Evolutionary conservation across 2,329 filamentous ascomycete species (phyloP), one percentile per base, ranked within the genome.

Genomic region (Ceratocystis huliohia): DNA sequence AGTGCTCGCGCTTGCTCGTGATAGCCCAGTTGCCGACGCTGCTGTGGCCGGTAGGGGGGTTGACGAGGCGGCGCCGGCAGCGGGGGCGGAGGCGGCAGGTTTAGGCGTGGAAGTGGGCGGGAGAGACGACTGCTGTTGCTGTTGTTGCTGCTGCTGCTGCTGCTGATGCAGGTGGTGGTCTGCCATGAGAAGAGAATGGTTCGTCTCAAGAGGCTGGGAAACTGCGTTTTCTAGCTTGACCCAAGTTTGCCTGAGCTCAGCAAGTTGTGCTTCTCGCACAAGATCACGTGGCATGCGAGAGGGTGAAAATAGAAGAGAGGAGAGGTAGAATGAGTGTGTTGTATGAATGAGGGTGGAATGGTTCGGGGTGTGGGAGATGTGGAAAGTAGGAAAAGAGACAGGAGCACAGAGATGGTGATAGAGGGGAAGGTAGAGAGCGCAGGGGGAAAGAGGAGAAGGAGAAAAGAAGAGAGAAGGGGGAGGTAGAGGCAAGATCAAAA

Each of bases 191-290:
- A 53, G 57, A 17, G 64, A 13, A 2, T 33, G 3, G 50, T 68
- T 68, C 7, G 67, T 25, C 5, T 61, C 33, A 5, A 68, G 64
- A 2, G 50, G 59, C 3, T 22, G 45, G 22, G 64, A 41, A 22
- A 44, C 33, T 7, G 33, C 17, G 13, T 62, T 56, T 44, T 65
- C 67, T 22, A 68, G 64, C 17, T 59, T 65, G 4, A 30, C 13
- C 67, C 67, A 68, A 30, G 64, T 44, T 63, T 65, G 50, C 6
- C 41, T 41, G 25, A 68, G 61, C 57, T 67, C 66, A 33, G 63
- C 30, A n/a, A 67, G 15, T 37, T 67, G 66, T 33, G 63, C 33
- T 41, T 44, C 37, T 8, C 30, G 22, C 15, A 66, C 22, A 13
- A 56, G 65, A 17, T 62, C 46, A 8, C 46, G 65, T 64, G 61